phyloP scores from a whole-genome alignment of 2,329 filamentous ascomycete genomes.

The Paraconiothyrium sp. region DNA sequence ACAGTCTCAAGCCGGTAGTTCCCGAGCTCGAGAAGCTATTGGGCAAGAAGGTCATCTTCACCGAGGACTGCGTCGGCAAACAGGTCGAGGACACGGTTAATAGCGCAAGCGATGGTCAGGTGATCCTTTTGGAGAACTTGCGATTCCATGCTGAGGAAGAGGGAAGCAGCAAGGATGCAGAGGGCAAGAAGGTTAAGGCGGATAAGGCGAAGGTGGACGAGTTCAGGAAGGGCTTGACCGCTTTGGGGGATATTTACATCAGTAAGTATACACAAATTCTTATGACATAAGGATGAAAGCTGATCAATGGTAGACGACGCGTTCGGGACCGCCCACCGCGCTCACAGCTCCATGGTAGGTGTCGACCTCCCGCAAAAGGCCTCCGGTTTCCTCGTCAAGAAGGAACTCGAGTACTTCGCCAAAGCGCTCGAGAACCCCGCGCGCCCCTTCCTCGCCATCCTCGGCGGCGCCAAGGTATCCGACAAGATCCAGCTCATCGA shows the following conservation, averaged over 20 bases:
- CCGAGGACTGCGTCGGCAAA: conserved; percentile 87
- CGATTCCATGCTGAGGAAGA: conserved; percentile 99
- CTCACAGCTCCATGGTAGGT: conserved; percentile 99
- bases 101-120: conserved; percentile 80
- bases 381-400: conserved; percentile 99
- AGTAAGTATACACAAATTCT: conserved; percentile 66
- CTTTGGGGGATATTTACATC: conserved; percentile 94
- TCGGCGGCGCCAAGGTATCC: conserved; percentile 96
- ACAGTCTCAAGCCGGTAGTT: conserved; percentile 91
- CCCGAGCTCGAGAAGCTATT: conserved; percentile 91
- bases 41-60: conserved; percentile 84
- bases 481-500: conserved; percentile 99
- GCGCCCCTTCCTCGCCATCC: conserved; percentile 97
- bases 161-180: conserved; percentile 90
- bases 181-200: conserved; percentile 97
- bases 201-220: conserved; percentile 91
- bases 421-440: conserved; percentile 92
- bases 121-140: conserved; percentile 95
- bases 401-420: conserved; percentile 99
- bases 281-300: conserved; percentile 24
- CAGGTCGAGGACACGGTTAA: conserved; percentile 91
- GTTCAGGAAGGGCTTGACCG: conserved; percentile 95
- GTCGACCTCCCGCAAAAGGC: conserved; percentile 96
- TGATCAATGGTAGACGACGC: conserved; percentile 76
- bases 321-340: conserved; percentile 97